Evolutionary conservation across 352 stramenopile genomes (phyloP).

Genomic region (Globisporangium ultimum): DNA sequence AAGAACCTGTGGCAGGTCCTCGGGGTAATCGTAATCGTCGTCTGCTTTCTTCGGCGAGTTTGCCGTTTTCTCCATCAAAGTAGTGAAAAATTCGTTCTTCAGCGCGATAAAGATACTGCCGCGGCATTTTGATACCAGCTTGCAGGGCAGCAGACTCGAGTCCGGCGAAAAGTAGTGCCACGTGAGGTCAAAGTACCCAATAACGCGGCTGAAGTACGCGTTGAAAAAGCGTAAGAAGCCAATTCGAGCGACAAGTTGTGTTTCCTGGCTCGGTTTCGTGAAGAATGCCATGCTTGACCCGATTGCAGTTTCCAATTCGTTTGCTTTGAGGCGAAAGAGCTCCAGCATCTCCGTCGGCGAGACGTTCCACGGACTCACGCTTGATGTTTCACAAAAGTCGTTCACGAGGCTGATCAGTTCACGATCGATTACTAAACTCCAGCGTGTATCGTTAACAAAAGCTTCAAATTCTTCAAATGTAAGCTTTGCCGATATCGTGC

Average conservation of each 20-base stretch:
- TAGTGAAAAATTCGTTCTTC: slow-evolving; percentile 76
- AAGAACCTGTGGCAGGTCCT: slow-evolving; percentile 80
- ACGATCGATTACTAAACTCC: slow-evolving; percentile 38
- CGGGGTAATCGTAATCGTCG: slow-evolving; percentile 92
- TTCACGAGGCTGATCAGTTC: slow-evolving; percentile 43
- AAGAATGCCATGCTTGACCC: not conserved
- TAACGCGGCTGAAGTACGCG: slow-evolving; percentile 53
- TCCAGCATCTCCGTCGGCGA: slow-evolving; percentile 30
- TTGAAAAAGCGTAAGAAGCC: slow-evolving; percentile 76
- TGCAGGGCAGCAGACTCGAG: slow-evolving; percentile 27
- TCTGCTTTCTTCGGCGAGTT: slow-evolving; percentile 77
- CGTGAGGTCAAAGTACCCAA: slow-evolving; percentile 77
- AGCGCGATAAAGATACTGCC: slow-evolving; percentile 70
- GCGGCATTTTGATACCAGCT: slow-evolving; percentile 58
- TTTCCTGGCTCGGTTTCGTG: not conserved
- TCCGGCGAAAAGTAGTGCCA: slow-evolving; percentile 66
- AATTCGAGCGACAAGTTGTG: slow-evolving; percentile 47
- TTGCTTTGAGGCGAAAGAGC: slow-evolving; percentile 18
- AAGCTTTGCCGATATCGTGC: not conserved
- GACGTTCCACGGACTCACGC: slow-evolving; percentile 63
- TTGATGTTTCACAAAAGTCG: slow-evolving; percentile 47
- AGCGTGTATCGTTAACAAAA: slow-evolving; percentile 30
- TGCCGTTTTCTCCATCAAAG: slow-evolving; percentile 70
- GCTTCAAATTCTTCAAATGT: slow-evolving; percentile 21
- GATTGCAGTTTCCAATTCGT: slow-evolving; percentile 8